phyloP scores from a whole-genome alignment of 192 early-diverging fungal genomes.

The Pilaira anomala region DNA sequence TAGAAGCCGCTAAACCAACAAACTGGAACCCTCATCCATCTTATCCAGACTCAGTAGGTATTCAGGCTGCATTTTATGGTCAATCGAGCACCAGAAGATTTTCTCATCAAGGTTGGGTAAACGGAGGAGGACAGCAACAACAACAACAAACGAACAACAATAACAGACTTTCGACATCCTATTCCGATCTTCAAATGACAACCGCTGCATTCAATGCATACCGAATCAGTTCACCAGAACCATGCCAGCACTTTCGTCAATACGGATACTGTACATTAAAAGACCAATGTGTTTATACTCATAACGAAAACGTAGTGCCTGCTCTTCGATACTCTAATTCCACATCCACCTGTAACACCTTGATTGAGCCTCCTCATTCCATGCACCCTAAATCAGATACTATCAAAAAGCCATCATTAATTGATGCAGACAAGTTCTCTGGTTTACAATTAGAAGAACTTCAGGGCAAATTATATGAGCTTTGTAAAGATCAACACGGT shows the following conservation, averaged over 20 bases:
- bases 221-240: slow-evolving; percentile 16
- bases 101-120: slow-evolving; percentile 13
- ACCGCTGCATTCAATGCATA: slow-evolving; percentile 23
- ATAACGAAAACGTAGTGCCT: slow-evolving; percentile 27
- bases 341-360: slow-evolving; percentile 16
- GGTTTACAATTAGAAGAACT: slow-evolving; percentile 66
- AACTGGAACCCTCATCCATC: slow-evolving; percentile 39
- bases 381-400: slow-evolving; percentile 24
- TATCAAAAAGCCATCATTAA: slow-evolving; percentile 29
- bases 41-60: not conserved
- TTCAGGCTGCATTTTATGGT: slow-evolving; percentile 30
- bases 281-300: slow-evolving; percentile 52
- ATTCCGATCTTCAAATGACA: slow-evolving; percentile 40
- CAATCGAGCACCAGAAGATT: slow-evolving; percentile 9
- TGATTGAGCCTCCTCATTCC: slow-evolving; percentile 21
- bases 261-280: slow-evolving; percentile 44
- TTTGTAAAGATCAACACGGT: slow-evolving; percentile 89
- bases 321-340: not conserved
- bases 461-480: slow-evolving; percentile 66
- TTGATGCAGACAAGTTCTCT: slow-evolving; percentile 44
- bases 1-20: slow-evolving; percentile 39
- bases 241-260: slow-evolving; percentile 43
- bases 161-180: slow-evolving; percentile 39
- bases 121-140: not conserved
- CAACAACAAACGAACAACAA: not conserved